These are phyloP conservation scores for Crithidia acanthocephali DNA, from an alignment of 208 protist genomes.

Conservation along the genomic window DNA sequence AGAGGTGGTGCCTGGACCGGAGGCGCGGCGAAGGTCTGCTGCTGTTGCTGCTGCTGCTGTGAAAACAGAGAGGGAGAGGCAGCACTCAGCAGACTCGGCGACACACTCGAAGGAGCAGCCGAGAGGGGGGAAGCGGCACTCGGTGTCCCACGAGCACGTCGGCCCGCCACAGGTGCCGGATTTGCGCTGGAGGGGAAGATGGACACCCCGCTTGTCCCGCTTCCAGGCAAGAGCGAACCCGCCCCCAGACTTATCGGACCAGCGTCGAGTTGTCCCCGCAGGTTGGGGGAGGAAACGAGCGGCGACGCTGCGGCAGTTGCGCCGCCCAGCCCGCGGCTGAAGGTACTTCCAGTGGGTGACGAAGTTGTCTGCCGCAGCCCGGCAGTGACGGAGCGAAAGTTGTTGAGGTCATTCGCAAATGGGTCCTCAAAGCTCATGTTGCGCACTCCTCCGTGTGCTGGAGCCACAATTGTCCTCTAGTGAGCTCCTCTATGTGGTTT, in stretches of 20 bases:
- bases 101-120: not conserved
- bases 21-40: not conserved
- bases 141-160: conserved; percentile 18
- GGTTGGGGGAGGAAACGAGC: not conserved
- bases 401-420: conserved; percentile 64
- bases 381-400: conserved; percentile 24
- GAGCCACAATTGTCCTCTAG: not conserved
- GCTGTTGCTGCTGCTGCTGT: not conserved
- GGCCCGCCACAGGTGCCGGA: conserved; percentile 28
- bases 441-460: not conserved
- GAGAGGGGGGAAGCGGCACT: conserved; percentile 12
- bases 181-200: conserved; percentile 5
- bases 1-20: not conserved
- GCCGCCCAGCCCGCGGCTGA: conserved; percentile 1
- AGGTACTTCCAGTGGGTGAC: conserved; percentile 6
- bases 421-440: conserved; percentile 74
- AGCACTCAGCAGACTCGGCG: not conserved
- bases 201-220: conserved; percentile 3
- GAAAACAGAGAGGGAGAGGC: not conserved
- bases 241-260: not conserved
- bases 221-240: not conserved
- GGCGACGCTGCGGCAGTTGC: not conserved
- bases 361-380: conserved; percentile 17
- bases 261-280: conserved; percentile 5
- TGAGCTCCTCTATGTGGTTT: not conserved